Evolutionary conservation across 768 basidiomycete genomes (phyloP).

Genomic region (Pisolithus microcarpus): DNA sequence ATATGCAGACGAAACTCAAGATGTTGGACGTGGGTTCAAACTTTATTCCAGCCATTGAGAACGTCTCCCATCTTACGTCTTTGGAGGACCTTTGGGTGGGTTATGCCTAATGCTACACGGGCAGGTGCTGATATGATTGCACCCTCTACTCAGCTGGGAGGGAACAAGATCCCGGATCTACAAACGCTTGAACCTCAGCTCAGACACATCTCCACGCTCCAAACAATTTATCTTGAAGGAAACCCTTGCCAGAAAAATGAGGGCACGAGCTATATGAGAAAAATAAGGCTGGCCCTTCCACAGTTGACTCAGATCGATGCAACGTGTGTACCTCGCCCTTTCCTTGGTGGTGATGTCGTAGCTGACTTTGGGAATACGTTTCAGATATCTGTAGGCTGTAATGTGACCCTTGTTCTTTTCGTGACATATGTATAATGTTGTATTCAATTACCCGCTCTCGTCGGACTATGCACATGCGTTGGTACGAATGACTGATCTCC

Average conservation of each 20-base stretch:
- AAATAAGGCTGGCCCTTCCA: conserved; percentile 81
- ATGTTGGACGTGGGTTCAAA: conserved; percentile 89
- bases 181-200: conserved; percentile 63
- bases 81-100: conserved; percentile 95
- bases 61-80: conserved; percentile 63
- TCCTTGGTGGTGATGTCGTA: conserved; percentile 1
- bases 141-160: conserved; percentile 57
- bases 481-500: too few relatives aligned
- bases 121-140: background rate
- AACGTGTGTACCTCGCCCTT: conserved; percentile 55
- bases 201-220: conserved; percentile 48
- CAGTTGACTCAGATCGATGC: conserved; percentile 94
- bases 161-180: conserved; percentile 76
- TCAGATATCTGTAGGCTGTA: background rate
- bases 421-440: too few relatives aligned
- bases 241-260: conserved; percentile 87
- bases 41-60: conserved; percentile 71
- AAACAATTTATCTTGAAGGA: conserved; percentile 90
- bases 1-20: conserved; percentile 51
- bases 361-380: conserved; percentile 3
- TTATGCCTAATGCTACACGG: conserved; percentile 1
- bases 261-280: conserved; percentile 74
- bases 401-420: background rate
- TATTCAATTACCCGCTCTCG: too few relatives aligned
- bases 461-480: too few relatives aligned